Percentiles rank a stretch among this genome's conserved stretches.
Conservation (phyloP, 202 grass and related monocot genomes). For the Carex arenaria region DNA sequence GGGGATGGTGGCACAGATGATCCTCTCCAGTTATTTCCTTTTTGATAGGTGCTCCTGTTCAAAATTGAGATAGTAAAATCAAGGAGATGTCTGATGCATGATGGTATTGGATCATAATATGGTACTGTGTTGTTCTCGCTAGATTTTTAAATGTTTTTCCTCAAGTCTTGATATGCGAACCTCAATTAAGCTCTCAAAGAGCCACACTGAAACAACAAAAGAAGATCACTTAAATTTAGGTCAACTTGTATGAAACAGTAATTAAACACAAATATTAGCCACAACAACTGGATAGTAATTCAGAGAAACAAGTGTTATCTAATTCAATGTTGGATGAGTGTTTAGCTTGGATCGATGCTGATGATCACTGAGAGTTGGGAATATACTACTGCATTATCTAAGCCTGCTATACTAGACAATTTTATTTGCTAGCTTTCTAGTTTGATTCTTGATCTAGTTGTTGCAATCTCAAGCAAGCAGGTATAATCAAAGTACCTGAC, state of each 20-base stretch:
- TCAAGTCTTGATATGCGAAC: background rate
- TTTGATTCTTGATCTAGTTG: background rate
- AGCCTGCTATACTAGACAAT: background rate
- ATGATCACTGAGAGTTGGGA: no score
- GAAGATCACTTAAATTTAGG: background rate
- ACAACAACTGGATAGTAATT: background rate
- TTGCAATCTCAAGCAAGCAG: background rate
- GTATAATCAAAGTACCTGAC: slow-evolving; percentile 41
- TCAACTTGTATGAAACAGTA: background rate
- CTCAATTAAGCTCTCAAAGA: background rate
- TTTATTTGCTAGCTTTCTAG: background rate
- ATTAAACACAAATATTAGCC: background rate
- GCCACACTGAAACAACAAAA: background rate
- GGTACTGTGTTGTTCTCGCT: background rate
- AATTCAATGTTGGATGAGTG: background rate
- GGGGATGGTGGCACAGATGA: slow-evolving; percentile 40
- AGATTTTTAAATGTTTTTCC: background rate
- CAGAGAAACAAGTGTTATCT: background rate
- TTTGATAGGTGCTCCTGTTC: slow-evolving; percentile 27
- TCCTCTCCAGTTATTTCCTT: slow-evolving; percentile 49
- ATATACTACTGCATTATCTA: background rate
- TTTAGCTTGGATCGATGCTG: no score
- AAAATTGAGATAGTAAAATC: background rate
- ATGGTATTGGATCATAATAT: background rate
- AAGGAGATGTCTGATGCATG: background rate